Conservation (phyloP, 2,329 filamentous ascomycete genomes). For the Microsporum audouinii region DNA sequence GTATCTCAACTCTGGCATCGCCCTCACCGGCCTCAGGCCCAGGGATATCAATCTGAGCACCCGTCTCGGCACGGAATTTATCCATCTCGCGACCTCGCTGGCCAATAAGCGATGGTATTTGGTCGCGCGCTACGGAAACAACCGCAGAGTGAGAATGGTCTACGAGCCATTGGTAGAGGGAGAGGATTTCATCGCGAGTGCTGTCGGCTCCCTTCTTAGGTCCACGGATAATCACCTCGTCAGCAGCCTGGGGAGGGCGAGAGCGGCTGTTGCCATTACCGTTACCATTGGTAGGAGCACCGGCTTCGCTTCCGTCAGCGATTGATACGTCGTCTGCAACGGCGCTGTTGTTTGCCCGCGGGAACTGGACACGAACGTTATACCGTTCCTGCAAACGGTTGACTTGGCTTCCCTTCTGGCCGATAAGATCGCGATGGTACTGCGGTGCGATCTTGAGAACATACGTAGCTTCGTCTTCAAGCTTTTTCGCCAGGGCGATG, state of each 20-base stretch:
- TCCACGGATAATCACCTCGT: slow-evolving; percentile 84
- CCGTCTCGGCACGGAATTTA: slow-evolving; percentile 69
- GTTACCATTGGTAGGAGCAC: slow-evolving; percentile 44
- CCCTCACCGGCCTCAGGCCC: slow-evolving; percentile 58
- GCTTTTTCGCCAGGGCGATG: slow-evolving; percentile 60
- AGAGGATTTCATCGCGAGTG: slow-evolving; percentile 82
- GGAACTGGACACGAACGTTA: slow-evolving; percentile 92
- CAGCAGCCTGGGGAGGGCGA: slow-evolving; percentile 61
- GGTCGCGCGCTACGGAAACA: slow-evolving; percentile 77
- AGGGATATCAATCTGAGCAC: slow-evolving; percentile 85
- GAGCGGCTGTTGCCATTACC: background rate
- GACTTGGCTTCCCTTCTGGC: slow-evolving; percentile 74
- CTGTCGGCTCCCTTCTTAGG: slow-evolving; percentile 87
- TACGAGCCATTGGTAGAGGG: slow-evolving; percentile 75
- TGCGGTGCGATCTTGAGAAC: slow-evolving; percentile 82
- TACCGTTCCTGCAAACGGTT: slow-evolving; percentile 87
- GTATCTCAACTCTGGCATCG: slow-evolving; percentile 66
- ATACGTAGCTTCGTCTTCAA: slow-evolving; percentile 85
- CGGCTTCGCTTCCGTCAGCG: slow-evolving; percentile 56
- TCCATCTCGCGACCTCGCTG: slow-evolving; percentile 85
- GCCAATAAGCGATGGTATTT: slow-evolving; percentile 88
- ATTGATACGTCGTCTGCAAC: slow-evolving; percentile 57
- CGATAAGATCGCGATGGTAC: slow-evolving; percentile 89
- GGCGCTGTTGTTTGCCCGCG: slow-evolving; percentile 45
- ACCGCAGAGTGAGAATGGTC: slow-evolving; percentile 74